phyloP scores from a whole-genome alignment of 2,329 filamentous ascomycete genomes.

The Diaporthe ilicicola region DNA sequence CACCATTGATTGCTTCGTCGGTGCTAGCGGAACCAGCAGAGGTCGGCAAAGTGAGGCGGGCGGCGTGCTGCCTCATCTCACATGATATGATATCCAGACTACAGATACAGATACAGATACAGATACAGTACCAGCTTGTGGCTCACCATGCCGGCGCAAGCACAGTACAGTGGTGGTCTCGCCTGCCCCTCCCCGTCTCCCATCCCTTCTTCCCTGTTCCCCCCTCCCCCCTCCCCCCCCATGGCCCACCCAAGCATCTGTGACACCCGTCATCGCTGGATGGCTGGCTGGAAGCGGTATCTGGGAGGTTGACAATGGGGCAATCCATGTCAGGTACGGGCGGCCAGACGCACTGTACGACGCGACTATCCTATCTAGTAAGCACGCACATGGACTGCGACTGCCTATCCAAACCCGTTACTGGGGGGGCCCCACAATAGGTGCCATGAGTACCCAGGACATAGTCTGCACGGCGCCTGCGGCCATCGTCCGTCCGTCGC shows the following conservation, averaged over 20 bases:
- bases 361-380: background rate
- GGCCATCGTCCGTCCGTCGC: slow-evolving; percentile 27
- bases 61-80: background rate
- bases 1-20: no score
- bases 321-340: slow-evolving; percentile 33
- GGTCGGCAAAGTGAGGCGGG: slow-evolving; percentile 15
- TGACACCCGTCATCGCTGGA: slow-evolving; percentile 9
- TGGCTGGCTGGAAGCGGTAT: slow-evolving; percentile 16
- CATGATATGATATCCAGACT: background rate
- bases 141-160: background rate
- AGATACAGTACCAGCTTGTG: background rate
- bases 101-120: background rate
- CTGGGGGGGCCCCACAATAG: background rate
- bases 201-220: background rate
- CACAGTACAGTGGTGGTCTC: background rate
- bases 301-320: slow-evolving; percentile 14
- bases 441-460: background rate
- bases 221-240: background rate
- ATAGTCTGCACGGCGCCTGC: slow-evolving; percentile 3
- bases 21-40: background rate
- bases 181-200: background rate
- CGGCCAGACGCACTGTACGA: slow-evolving; percentile 24
- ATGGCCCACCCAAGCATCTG: slow-evolving; percentile 10
- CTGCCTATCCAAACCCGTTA: background rate
- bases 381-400: background rate